Evolutionary conservation across 2,329 filamentous ascomycete genomes (phyloP), one percentile per base, ranked within the genome.

Genomic region (Lachnum nothofagi): DNA sequence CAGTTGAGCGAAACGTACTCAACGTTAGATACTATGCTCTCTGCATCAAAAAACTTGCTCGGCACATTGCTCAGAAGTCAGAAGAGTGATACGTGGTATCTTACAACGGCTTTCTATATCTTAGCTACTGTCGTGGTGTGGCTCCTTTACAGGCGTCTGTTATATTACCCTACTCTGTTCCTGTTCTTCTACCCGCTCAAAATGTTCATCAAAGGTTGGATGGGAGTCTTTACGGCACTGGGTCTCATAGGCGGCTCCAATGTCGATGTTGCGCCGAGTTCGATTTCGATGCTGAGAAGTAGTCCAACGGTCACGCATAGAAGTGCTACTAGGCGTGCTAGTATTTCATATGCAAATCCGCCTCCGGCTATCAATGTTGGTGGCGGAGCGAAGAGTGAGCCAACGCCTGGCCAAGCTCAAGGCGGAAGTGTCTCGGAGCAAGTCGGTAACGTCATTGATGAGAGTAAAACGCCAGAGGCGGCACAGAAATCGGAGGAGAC

Each of bases 31-130:
- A 79, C 80, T 10, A 77, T 96, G 63, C 76, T 98, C 31, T 75
- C 79, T 2, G 86, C 80, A 48, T 91, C 87, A 39, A 79, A 80
- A 56, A 83, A 83, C 47, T 73, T 98, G 16, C 79, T 96, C 6
- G 81, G 82, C 5, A 88, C 88, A 16, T 73, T 98, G 39, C 72
- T 97, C 40, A 81, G 82, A 53, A 93, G 88, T 55, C 89, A 94
- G 65, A 98, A 98, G 75, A 93, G 86, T 57, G 93, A 98, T 65
- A 96, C 91, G 2, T 98, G 93, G 93, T 98, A 98, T 66, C 78
- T 98, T 27, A 86, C 93, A 69, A 94, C 88, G 31, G 82, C 91
- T 2, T 83, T 97, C 57, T 94, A 91, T 65, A 76, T 96, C 59
- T 77, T 97, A 14, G 63, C 86, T 19, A 79, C 72, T 5, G 96